A percentile compares a stretch with the other conserved stretches of the same genome.
These are phyloP conservation scores for Hyparrhenia diplandra DNA, from an alignment of 176 grass and related monocot genomes.

Conservation along the genomic window DNA sequence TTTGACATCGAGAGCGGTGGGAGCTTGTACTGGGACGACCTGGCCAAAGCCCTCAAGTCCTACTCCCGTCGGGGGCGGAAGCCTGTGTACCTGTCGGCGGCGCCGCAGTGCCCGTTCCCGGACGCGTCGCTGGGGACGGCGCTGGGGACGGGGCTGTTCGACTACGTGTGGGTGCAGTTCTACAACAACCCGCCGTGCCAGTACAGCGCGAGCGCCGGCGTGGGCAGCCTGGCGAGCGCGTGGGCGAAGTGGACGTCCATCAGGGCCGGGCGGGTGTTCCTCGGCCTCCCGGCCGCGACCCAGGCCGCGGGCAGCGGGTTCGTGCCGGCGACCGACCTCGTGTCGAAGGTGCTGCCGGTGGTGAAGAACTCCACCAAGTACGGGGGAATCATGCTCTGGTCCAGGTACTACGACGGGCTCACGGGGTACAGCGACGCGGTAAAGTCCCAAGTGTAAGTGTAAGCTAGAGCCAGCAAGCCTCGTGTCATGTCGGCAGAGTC, in stretches of 20 bases:
- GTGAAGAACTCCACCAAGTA: conserved; percentile 56
- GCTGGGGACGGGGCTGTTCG: conserved; percentile 48
- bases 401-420: conserved; percentile 58
- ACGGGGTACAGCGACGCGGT: conserved; percentile 50
- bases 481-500: not conserved
- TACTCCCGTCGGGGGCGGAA: not conserved
- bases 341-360: conserved; percentile 39
- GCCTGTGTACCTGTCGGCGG: conserved; percentile 44
- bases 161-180: conserved; percentile 96
- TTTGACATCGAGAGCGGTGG: conserved; percentile 78
- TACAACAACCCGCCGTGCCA: conserved; percentile 75
- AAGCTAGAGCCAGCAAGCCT: not conserved
- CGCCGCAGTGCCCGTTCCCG: conserved; percentile 77
- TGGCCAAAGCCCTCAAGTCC: conserved; percentile 45
- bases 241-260: conserved; percentile 54
- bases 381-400: conserved; percentile 82
- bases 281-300: conserved; percentile 57
- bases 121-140: conserved; percentile 58
- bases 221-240: conserved; percentile 23
- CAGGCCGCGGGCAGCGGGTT: conserved; percentile 65
- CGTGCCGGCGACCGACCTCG: conserved; percentile 35
- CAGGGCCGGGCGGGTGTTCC: conserved; percentile 40
- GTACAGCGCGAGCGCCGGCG: conserved; percentile 34
- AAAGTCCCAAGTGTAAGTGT: conserved; percentile 43
- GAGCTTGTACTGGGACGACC: conserved; percentile 58